Percentiles rank a stretch among this genome's conserved stretches.
phyloP scores from a whole-genome alignment of 2,329 filamentous ascomycete genomes.

The Raffaelea ambrosiae region DNA sequence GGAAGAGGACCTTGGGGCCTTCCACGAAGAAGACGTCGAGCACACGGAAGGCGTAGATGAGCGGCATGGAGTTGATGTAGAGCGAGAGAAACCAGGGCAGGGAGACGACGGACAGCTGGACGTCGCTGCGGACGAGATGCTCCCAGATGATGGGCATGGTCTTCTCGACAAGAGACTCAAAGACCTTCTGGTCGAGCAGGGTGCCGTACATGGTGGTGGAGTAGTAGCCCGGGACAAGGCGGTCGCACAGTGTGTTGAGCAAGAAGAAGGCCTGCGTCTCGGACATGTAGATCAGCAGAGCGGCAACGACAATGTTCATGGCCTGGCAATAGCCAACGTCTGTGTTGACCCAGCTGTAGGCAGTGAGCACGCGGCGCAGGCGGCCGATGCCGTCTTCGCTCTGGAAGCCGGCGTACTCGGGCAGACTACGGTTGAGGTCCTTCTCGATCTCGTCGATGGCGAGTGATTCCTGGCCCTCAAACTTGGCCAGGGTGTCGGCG shows the following conservation, averaged over 20 bases:
- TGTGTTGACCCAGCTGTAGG: constrained; percentile 94
- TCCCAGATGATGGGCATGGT: constrained; percentile 99
- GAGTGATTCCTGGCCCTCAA: constrained; percentile 76
- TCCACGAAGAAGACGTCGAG: constrained; percentile 98
- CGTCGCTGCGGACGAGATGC: constrained; percentile 91
- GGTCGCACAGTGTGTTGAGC: constrained; percentile 83
- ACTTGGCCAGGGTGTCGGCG: constrained; percentile 73
- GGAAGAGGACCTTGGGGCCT: constrained; percentile 93
- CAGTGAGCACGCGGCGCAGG: constrained; percentile 81
- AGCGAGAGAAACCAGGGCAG: constrained; percentile 96
- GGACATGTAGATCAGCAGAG: constrained; percentile 97
- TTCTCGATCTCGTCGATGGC: constrained; percentile 99
- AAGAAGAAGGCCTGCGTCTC: constrained; percentile 94
- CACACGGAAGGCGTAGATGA: constrained; percentile 94
- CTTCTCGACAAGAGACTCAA: constrained; percentile 95
- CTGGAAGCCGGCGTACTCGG: constrained; percentile 96
- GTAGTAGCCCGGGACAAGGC: constrained; percentile 91
- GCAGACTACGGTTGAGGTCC: constrained; percentile 89
- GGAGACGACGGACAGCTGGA: constrained; percentile 94
- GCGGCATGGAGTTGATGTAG: constrained; percentile 98
- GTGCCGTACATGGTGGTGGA: constrained; percentile 99
- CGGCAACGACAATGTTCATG: constrained; percentile 99
- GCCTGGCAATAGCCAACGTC: constrained; percentile 98
- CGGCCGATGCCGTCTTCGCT: constrained; percentile 90
- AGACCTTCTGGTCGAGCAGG: constrained; percentile 90